Conservation (phyloP, 225 moss, liverwort and hornwort species). For the Polytrichum formosum region DNA sequence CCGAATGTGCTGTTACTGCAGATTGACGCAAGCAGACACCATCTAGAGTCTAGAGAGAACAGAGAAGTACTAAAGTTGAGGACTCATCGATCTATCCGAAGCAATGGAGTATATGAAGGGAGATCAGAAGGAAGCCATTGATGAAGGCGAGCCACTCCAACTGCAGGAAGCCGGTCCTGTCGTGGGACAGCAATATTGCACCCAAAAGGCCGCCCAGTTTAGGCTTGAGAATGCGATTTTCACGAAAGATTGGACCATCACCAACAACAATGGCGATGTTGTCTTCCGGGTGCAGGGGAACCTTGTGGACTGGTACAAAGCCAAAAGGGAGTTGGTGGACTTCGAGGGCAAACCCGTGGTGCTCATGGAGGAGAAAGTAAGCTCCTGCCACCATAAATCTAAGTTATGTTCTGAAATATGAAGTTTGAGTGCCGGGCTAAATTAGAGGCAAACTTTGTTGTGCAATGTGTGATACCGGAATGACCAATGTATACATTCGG, state of each 20-base stretch:
- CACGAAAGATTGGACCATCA: slow-evolving; percentile 37
- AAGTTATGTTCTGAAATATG: background rate
- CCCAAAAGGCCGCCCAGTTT: slow-evolving; percentile 21
- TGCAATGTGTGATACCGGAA: background rate
- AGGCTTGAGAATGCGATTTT: slow-evolving; percentile 24
- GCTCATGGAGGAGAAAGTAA: slow-evolving; percentile 29
- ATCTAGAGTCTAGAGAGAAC: no score
- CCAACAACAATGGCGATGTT: slow-evolving; percentile 17
- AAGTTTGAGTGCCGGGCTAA: background rate
- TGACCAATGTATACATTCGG: background rate
- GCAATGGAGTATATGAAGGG: slow-evolving; percentile 4
- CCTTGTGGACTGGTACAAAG: background rate
- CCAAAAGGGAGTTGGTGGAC: slow-evolving; percentile 34
- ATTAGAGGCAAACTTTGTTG: background rate
- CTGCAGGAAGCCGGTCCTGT: slow-evolving; percentile 9
- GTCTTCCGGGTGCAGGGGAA: slow-evolving; percentile 32
- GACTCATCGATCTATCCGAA: background rate
- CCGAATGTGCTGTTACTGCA: no score
- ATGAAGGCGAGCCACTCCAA: slow-evolving; percentile 1
- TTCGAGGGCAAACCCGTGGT: slow-evolving; percentile 24
- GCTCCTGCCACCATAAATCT: background rate
- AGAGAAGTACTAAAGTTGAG: no score
- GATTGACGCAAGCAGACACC: no score
- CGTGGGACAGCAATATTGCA: slow-evolving; percentile 33
- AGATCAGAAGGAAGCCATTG: slow-evolving; percentile 9